phyloP scores from a whole-genome alignment of 1,284 basidiomycete genomes.

The Caloboletus inedulis region DNA sequence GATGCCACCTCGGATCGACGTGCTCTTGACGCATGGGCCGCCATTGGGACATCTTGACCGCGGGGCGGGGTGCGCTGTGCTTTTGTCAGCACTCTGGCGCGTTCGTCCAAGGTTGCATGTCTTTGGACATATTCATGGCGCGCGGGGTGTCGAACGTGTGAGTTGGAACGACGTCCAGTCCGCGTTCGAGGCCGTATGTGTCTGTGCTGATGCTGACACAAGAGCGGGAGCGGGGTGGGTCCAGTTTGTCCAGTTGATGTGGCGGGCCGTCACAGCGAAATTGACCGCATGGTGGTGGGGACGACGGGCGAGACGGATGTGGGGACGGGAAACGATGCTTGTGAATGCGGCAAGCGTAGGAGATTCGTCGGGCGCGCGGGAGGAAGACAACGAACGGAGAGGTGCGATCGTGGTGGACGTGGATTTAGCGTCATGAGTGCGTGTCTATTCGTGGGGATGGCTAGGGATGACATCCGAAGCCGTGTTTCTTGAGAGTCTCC shows the following conservation, averaged over 20 bases:
- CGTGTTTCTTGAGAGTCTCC: too few relatives aligned
- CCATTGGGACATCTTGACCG: constrained; percentile 15
- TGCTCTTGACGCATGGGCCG: constrained; percentile 17
- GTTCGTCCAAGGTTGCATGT: constrained; percentile 15
- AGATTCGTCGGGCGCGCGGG: background rate
- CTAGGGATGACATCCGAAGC: background rate
- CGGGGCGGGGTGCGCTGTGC: constrained; percentile 6
- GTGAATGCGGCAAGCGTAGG: constrained; percentile 14
- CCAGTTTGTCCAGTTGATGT: constrained; percentile 12
- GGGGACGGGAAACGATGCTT: constrained; percentile 17
- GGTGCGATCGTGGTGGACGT: constrained; percentile 15
- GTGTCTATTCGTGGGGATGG: background rate
- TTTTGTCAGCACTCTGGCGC: constrained; percentile 14
- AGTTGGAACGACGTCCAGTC: constrained; percentile 18
- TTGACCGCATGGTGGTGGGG: constrained; percentile 16
- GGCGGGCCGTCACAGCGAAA: constrained; percentile 11
- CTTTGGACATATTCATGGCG: constrained; percentile 15
- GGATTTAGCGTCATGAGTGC: constrained; percentile 10
- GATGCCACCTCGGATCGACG: constrained; percentile 8
- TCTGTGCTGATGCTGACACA: background rate
- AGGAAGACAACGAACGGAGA: background rate
- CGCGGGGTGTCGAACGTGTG: constrained; percentile 3
- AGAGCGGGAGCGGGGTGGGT: background rate
- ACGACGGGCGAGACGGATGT: constrained; percentile 3
- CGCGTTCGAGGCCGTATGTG: constrained; percentile 12